phyloP scores from a whole-genome alignment of 805 yeast species.

The Candida verbasci region DNA sequence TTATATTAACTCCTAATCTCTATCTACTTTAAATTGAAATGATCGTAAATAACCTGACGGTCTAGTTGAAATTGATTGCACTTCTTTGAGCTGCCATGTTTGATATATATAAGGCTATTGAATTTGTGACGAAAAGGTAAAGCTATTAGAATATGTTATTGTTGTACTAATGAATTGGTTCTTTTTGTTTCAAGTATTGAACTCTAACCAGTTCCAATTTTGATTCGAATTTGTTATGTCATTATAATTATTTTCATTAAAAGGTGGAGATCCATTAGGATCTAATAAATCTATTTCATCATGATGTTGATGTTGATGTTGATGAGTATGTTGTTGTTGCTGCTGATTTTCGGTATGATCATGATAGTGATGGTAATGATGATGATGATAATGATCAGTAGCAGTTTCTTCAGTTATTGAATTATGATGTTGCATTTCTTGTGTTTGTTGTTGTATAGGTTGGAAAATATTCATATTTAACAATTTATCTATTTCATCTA shows the following conservation, averaged over 20 bases:
- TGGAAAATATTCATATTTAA: slow-evolving; percentile 32
- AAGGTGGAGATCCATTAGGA: slow-evolving; percentile 3
- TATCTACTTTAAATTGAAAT: too few species aligned
- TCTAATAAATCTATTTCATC: slow-evolving; percentile 6
- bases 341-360: neutral
- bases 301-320: slow-evolving; percentile 7
- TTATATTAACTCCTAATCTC: too few species aligned
- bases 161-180: too few species aligned
- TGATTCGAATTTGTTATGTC: neutral
- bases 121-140: too few species aligned
- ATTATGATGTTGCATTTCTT: neutral
- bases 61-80: too few species aligned
- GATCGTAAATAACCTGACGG: too few species aligned
- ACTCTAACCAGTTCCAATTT: slow-evolving; percentile 40
- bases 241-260: slow-evolving; percentile 4
- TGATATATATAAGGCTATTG: too few species aligned
- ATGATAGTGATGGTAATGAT: slow-evolving; percentile 3
- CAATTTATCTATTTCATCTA: slow-evolving; percentile 38
- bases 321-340: slow-evolving; percentile 2
- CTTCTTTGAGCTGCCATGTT: too few species aligned
- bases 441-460: slow-evolving; percentile 2
- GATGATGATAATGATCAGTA: neutral
- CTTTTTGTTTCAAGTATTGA: slow-evolving; percentile 11
- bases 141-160: too few species aligned
- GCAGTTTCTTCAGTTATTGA: neutral